Base-by-base conservation (phyloP, 2,329 filamentous ascomycete genomes). In the Parastagonospora avenae region DNA sequence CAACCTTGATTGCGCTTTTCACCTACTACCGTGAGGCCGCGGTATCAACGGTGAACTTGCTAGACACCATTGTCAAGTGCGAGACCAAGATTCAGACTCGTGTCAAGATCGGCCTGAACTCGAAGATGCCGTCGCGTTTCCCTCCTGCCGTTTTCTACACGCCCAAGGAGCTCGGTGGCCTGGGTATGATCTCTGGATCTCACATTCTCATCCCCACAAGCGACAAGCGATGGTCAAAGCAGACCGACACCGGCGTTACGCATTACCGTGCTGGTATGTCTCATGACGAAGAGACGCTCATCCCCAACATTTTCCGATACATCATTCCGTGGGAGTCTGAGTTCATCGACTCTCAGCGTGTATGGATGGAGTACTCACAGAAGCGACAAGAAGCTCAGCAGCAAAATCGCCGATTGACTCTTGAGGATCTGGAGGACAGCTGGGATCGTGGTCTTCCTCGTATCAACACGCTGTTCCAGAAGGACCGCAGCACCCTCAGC, bases 291-390 rank as follows among this genome's bases (percentile, higher is more conserved):
- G 94, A 99, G 76, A 97, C 94, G 0, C 78, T 99, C 46, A 99
- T 99, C 52, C 94, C 94, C 8, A 97, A 99, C 72, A 99, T 99
- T 65, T 97, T 97, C 86, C 87, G 94, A 53, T 99, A 99, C 76
- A 97, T 99, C 71, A 96, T 97, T 59, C 93, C 94, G 0, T 99
- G 94, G 94, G 94, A 99, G 73, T 91, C 93, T 1, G 94, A 99
- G 73, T 99, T 99, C 75, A 96, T 97, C 62, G 95, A 99, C 72
- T 99, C 94, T 4, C 95, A 99, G 73, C 88, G 95, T 63, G 94
- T 99, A 1, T 99, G 94, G 94, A 97, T 94, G 24, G 94, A 99
- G 67, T 99, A 99, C 70, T 97, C 93, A 0, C 94, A 99, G 77
- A 99, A 99, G 80, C 88, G 94, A 40, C 82, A 95, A 59, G 94